phyloP scores from a whole-genome alignment of 2,329 filamentous ascomycete genomes.

The Pyrenophora graminea region DNA sequence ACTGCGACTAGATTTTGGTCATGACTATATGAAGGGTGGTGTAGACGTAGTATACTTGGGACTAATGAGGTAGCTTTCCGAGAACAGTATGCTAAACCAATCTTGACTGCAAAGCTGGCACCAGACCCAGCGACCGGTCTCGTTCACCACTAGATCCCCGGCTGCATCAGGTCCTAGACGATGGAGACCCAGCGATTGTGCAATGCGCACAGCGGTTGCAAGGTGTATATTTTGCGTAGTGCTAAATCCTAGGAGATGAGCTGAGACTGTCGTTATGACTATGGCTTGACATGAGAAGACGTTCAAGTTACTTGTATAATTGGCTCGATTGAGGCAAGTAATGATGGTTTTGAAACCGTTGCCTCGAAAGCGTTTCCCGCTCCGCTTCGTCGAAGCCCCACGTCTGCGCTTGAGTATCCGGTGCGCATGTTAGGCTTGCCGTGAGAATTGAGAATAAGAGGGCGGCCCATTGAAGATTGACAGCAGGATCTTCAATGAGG shows the following conservation, averaged over 20 bases:
- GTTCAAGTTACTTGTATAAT: slow-evolving; percentile 43
- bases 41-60: slow-evolving; percentile 33
- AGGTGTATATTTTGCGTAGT: slow-evolving; percentile 52
- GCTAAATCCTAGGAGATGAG: slow-evolving; percentile 51
- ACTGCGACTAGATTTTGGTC: slow-evolving; percentile 21
- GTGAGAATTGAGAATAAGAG: neutral
- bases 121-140: slow-evolving; percentile 44
- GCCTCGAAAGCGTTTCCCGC: slow-evolving; percentile 44
- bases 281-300: slow-evolving; percentile 52
- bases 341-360: slow-evolving; percentile 52
- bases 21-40: slow-evolving; percentile 37
- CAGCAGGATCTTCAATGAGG: slow-evolving; percentile 25
- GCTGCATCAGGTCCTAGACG: slow-evolving; percentile 32
- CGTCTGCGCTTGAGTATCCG: slow-evolving; percentile 24
- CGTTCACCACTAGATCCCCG: slow-evolving; percentile 15
- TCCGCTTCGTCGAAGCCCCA: slow-evolving; percentile 52
- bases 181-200: slow-evolving; percentile 52
- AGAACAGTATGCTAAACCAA: slow-evolving; percentile 49
- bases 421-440: slow-evolving; percentile 2
- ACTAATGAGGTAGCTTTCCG: slow-evolving; percentile 45
- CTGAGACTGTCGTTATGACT: slow-evolving; percentile 50
- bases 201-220: slow-evolving; percentile 51
- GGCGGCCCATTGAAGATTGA: neutral
- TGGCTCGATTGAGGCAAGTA: slow-evolving; percentile 48
- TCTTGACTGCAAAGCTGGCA: slow-evolving; percentile 47